Conservation (phyloP, 345 rosid species). For the Sonneratia alba region DNA sequence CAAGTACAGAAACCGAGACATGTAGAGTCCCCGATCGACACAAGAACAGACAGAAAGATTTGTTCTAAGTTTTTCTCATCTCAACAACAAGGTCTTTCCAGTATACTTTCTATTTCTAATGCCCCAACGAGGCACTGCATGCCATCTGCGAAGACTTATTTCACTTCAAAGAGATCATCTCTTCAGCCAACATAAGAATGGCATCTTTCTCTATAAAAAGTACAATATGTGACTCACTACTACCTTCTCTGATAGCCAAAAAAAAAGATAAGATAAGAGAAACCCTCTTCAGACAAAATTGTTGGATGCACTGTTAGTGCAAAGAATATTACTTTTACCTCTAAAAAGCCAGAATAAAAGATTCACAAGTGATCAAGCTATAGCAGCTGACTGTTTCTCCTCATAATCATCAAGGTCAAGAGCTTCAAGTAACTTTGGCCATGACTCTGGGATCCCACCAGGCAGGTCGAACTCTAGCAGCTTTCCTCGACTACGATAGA, state of each 20-base stretch:
- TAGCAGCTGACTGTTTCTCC: conserved; percentile 51
- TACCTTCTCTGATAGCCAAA: background rate
- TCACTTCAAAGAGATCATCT: background rate
- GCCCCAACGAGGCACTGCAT: background rate
- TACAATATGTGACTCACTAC: too few relatives aligned
- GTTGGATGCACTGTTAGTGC: conserved; percentile 45
- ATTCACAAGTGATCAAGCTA: conserved; percentile 38
- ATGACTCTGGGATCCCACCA: conserved; percentile 89
- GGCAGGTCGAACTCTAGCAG: conserved; percentile 80
- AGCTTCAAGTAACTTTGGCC: conserved; percentile 92
- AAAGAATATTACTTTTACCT: conserved; percentile 36
- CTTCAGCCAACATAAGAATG: background rate
- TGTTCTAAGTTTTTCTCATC: background rate
- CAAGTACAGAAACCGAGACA: background rate
- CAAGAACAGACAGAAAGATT: background rate
- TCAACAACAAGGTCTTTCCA: background rate
- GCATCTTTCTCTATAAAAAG: background rate
- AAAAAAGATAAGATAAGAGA: conserved; percentile 8
- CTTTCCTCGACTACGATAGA: conserved; percentile 58
- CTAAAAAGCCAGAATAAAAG: conserved; percentile 5
- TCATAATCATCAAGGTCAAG: conserved; percentile 72
- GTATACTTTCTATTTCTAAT: background rate
- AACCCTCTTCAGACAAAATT: conserved; percentile 35
- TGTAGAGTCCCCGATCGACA: background rate
- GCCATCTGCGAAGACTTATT: background rate